Conservation (phyloP, 495 filamentous ascomycete genomes). For the Umbilicaria muhlenbergii region DNA sequence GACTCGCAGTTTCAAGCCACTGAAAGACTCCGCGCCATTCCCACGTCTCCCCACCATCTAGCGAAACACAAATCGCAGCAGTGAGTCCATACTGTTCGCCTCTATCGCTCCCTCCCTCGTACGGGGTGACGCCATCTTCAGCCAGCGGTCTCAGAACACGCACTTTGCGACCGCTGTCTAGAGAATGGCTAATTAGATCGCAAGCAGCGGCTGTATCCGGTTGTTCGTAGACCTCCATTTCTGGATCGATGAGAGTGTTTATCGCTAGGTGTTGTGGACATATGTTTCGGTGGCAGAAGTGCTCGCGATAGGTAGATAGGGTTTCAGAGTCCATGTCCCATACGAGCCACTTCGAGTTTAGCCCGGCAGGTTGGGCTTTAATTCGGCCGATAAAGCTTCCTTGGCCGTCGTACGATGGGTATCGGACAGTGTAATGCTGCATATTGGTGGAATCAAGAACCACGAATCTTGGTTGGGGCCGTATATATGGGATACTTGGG, state of each 20-base stretch:
- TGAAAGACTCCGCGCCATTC: conserved; percentile 8
- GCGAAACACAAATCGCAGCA: conserved; percentile 4
- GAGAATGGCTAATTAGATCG: conserved; percentile 1
- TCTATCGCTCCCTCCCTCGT: background rate
- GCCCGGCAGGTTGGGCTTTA: background rate
- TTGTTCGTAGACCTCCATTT: background rate
- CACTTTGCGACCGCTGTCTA: background rate
- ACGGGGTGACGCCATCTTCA: background rate
- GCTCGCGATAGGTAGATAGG: background rate
- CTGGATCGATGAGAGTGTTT: background rate
- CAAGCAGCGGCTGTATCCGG: conserved; percentile 5
- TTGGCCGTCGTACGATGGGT: conserved; percentile 10
- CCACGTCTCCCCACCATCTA: background rate
- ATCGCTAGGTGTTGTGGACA: background rate
- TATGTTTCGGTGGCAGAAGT: background rate
- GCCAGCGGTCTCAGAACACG: conserved; percentile 1
- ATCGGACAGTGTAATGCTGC: conserved; percentile 4
- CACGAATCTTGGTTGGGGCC: conserved; percentile 2
- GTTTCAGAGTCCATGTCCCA: conserved; percentile 1
- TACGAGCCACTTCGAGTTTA: conserved; percentile 2
- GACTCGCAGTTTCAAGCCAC: conserved; percentile 2
- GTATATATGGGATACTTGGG: conserved; percentile 4
- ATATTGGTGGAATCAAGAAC: background rate
- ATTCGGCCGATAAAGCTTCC: conserved; percentile 2
- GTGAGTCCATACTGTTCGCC: conserved; percentile 1